Evolutionary conservation across 2,329 filamentous ascomycete genomes (phyloP), one percentile per base, ranked within the genome.

Genomic region (Falciphora oryzae): DNA sequence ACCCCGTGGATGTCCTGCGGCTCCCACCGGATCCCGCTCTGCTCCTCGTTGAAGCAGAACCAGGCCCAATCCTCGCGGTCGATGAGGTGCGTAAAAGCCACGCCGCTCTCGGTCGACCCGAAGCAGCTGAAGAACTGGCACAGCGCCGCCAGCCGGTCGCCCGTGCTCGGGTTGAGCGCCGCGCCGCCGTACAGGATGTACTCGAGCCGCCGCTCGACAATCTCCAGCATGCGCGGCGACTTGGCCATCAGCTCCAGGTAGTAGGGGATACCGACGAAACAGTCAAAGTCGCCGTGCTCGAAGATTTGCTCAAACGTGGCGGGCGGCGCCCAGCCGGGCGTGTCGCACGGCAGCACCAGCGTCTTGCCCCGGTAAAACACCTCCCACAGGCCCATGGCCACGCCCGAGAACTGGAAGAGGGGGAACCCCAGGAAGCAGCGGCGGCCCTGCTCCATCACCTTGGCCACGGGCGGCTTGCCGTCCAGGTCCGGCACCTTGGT

Each of bases 11-110:
- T 31, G 16, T 62, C 38, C 38, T 62, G 60, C 35, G 13, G n/a
- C 60, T 62, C 60, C 60, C 60, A 62, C 38, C 27, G 25, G n/a
- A 62, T 62, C 27, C 60, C 60, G 27, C 60, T 62, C 60, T 62
- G 60, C 27, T 62, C 60, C 32, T 62, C 60, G 60, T 62, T 62
- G 38, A 62, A 62, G 38, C 60, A 62, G 25, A 62, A 62, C 60
- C 60, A 62, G 14, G 60, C 60, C 60, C 60, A 62, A 14, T 53
- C 38, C 38, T 62, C 25, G 27, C 35, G n/a, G 27, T 56, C 38
- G 38, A 56, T 62, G 25, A 62, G 14, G 32, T 62, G 60, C n/a
- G 60, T 62, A 18, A 62, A 62, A 2, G 60, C 60, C 27, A 62
- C 60, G 25, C 60, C 60, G 38, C 60, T 62, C 32, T 62, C 60